phyloP scores from a whole-genome alignment of 2,329 filamentous ascomycete species.

The Rugonectria rugulosa region DNA sequence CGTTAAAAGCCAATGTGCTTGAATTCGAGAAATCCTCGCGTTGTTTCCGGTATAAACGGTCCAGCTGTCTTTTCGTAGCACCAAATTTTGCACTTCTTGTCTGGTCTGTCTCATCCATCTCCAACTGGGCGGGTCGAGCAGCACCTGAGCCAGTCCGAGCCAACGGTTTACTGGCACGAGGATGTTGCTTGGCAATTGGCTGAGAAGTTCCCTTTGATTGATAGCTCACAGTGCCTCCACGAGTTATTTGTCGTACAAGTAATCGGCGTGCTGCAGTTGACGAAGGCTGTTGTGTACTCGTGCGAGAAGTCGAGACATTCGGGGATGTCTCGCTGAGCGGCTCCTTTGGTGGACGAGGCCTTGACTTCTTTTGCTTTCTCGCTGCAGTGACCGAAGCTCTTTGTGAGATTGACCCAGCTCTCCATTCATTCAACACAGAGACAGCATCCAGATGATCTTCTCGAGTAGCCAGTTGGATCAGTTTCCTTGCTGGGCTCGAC shows the following conservation, averaged over 20 bases:
- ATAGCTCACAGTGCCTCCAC: conserved; percentile 40
- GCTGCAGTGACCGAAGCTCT: conserved; percentile 44
- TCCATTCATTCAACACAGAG: conserved; percentile 63
- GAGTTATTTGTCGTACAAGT: conserved; percentile 41
- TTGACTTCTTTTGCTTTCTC: conserved; percentile 23
- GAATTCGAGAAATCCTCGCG: conserved; percentile 39
- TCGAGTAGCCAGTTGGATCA: conserved; percentile 68
- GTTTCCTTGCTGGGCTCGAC: conserved; percentile 62
- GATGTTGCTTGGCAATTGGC: conserved; percentile 2
- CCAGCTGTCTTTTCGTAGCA: conserved; percentile 60
- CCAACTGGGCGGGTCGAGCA: conserved; percentile 63
- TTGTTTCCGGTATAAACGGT: conserved; percentile 58
- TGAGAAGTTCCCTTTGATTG: conserved; percentile 8
- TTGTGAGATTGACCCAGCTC: conserved; percentile 57
- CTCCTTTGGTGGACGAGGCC: conserved; percentile 15
- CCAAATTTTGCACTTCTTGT: conserved; percentile 52
- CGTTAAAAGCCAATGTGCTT: conserved; percentile 26
- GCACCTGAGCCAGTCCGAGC: conserved; percentile 26
- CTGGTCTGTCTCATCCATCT: conserved; percentile 51
- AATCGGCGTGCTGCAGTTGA: conserved; percentile 29
- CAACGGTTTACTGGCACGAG: conserved; percentile 10
- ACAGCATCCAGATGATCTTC: conserved; percentile 66
- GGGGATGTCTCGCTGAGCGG: conserved; percentile 34
- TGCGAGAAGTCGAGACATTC: conserved; percentile 27
- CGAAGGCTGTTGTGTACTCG: conserved; percentile 2